Evolutionary conservation across 768 basidiomycete species (phyloP).

Genomic region (Pleurotus ostreatus): DNA sequence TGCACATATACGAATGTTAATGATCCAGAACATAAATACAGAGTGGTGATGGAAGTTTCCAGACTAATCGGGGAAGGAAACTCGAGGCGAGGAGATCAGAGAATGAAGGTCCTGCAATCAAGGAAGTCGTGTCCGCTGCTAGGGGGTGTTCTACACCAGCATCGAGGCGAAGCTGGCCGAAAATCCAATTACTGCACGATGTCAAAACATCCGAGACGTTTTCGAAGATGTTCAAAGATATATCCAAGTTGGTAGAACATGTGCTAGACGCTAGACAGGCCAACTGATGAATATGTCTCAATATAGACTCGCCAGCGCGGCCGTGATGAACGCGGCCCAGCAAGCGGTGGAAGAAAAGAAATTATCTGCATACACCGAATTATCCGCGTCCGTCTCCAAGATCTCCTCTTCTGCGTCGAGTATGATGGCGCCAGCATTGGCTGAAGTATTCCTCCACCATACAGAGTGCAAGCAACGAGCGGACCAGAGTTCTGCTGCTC

Average conservation of each 20-base stretch:
- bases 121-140: neutral
- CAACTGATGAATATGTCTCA: neutral
- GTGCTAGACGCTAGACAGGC: neutral
- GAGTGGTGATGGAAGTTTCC: neutral
- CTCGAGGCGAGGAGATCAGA: neutral
- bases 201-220: neutral
- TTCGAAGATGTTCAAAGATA: neutral
- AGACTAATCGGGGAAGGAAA: neutral
- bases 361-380: constrained; percentile 42
- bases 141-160: neutral
- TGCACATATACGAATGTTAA: too few species aligned
- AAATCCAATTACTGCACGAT: too few species aligned
- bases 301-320: constrained; percentile 40
- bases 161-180: neutral
- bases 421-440: constrained; percentile 40
- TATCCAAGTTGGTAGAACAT: neutral
- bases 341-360: constrained; percentile 44
- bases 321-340: constrained; percentile 37
- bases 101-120: too few species aligned
- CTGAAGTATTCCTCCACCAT: constrained; percentile 38
- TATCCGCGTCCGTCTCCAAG: constrained; percentile 44
- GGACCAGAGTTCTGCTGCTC: constrained; percentile 32
- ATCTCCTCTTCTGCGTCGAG: constrained; percentile 37
- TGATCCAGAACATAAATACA: neutral
- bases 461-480: constrained; percentile 37